Base-by-base conservation (phyloP, 1,139 yeast species). In the Lodderomyces jiufengensis region DNA sequence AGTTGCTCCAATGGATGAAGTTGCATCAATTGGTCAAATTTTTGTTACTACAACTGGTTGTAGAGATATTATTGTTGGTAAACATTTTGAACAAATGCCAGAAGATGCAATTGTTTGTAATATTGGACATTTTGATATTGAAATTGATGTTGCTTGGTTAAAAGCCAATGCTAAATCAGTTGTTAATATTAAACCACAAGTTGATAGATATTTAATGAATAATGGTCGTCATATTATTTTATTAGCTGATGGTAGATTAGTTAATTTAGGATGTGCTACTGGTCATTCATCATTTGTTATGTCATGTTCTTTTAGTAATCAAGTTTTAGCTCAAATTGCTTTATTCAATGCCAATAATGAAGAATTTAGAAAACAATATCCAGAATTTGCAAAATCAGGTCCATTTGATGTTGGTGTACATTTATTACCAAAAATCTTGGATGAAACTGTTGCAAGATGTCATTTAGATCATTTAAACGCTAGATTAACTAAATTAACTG, bases 301-400 rank as follows among this genome's bases (percentile, higher is more conserved):
- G 99, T 90, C 97, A 49, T 92, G 98, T 78, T 92, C 98, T 43
- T 92, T 92, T 95, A 87, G 97, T 57, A 92, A 92, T 85, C 99
- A 92, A 77, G 98, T 92, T 50, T 80, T 92, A 67, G 99, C 99
- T 57, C 99, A 92, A 79, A 90, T 94, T 61, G 99, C 98, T 60
- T 78, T 92, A 63, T 92, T 76, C 95, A 92, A 90, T 71, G 82
- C 95, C 58, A 63, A 84, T 48, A 90, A 92, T 72, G 73, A 66
- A 46, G 80, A 64, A 49, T 92, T 92, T 87, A 84, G 87, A 73
- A 58, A 75, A 50, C 67, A 81, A 66, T 83, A 69, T 74, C 84
- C 88, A 50, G 97, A 90, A 78, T 92, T 92, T 68, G 78, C 86
- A 64, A 86, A 85, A 77, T 79, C 94, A 53, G 95, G 95, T 65